Evolutionary conservation across 441 rosid genomes (phyloP).

Genomic region (Mallotus japonicus): DNA sequence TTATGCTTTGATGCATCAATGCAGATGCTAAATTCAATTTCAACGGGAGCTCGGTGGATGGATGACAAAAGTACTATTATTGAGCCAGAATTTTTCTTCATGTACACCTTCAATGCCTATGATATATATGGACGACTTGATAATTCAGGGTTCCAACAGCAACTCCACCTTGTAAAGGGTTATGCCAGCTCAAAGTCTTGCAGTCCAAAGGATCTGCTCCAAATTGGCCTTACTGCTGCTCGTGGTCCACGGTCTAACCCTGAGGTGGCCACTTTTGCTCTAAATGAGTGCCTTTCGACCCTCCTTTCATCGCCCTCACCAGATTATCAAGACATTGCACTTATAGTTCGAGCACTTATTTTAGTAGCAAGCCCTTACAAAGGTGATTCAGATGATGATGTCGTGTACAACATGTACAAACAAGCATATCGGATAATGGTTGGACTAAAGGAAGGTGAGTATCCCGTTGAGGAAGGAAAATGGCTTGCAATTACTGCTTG

Average conservation of each 20-base stretch:
- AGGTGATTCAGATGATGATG: conserved; percentile 61
- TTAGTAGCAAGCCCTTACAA: conserved; percentile 62
- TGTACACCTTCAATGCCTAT: conserved; percentile 64
- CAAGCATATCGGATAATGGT: conserved; percentile 85
- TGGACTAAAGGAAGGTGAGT: conserved; percentile 83
- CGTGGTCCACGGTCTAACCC: conserved; percentile 60
- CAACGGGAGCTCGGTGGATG: conserved; percentile 27
- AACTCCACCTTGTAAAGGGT: conserved; percentile 47
- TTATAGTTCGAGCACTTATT: conserved; percentile 64
- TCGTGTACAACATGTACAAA: conserved; percentile 61
- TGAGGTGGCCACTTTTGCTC: conserved; percentile 69
- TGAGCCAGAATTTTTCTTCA: conserved; percentile 60
- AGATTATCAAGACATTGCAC: conserved; percentile 62
- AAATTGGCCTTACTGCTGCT: conserved; percentile 68
- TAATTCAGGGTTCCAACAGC: conserved; percentile 40
- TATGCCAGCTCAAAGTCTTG: conserved; percentile 73
- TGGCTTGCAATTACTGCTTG: conserved; percentile 94
- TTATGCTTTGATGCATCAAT: conserved; percentile 22
- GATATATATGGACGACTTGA: conserved; percentile 67
- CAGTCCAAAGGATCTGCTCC: conserved; percentile 65
- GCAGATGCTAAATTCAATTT: conserved; percentile 52
- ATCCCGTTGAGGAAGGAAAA: conserved; percentile 83
- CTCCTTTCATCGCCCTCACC: conserved; percentile 70
- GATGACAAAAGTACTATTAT: conserved; percentile 34
- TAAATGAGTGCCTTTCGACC: conserved; percentile 66